Conservation (phyloP, 2,329 filamentous ascomycete species). For the Chaetomium sp. region DNA sequence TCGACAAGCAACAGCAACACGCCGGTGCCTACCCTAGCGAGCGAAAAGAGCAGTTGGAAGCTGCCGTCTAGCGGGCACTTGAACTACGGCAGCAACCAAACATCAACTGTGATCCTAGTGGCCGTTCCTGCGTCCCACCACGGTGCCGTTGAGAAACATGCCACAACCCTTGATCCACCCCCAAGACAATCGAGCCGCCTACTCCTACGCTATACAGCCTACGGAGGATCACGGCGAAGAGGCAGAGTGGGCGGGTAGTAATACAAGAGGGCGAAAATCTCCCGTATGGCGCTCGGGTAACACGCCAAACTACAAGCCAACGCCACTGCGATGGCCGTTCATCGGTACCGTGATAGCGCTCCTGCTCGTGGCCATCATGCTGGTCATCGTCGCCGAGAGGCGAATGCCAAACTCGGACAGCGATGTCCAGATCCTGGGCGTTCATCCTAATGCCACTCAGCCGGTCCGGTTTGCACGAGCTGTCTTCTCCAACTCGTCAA, state of each 20-base stretch:
- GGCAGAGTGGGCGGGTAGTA: constrained; percentile 25
- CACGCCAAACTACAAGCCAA: constrained; percentile 40
- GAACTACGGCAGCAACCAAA: neutral
- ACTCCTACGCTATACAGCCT: constrained; percentile 40
- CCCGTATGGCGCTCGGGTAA: constrained; percentile 19
- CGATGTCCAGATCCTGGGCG: constrained; percentile 34
- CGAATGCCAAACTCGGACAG: constrained; percentile 40
- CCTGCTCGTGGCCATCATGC: constrained; percentile 35
- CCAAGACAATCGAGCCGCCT: constrained; percentile 31
- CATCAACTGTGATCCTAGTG: neutral
- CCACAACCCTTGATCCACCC: constrained; percentile 25
- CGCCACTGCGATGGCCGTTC: constrained; percentile 41
- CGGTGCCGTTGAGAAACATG: constrained; percentile 23
- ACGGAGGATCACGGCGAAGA: constrained; percentile 37
- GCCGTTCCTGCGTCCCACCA: neutral
- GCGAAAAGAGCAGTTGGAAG: neutral
- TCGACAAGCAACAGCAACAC: neutral
- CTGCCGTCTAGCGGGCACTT: neutral
- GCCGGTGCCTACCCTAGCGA: neutral
- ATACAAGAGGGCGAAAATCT: neutral
- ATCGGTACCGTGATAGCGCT: constrained; percentile 35
- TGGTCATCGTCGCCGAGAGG: constrained; percentile 38
- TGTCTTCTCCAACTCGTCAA: constrained; percentile 13
- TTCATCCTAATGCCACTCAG: constrained; percentile 23
- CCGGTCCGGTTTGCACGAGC: constrained; percentile 23